These are phyloP conservation scores for Xylaria sp. DNA, from an alignment of 2,329 filamentous ascomycete species.

Conservation along the genomic window DNA sequence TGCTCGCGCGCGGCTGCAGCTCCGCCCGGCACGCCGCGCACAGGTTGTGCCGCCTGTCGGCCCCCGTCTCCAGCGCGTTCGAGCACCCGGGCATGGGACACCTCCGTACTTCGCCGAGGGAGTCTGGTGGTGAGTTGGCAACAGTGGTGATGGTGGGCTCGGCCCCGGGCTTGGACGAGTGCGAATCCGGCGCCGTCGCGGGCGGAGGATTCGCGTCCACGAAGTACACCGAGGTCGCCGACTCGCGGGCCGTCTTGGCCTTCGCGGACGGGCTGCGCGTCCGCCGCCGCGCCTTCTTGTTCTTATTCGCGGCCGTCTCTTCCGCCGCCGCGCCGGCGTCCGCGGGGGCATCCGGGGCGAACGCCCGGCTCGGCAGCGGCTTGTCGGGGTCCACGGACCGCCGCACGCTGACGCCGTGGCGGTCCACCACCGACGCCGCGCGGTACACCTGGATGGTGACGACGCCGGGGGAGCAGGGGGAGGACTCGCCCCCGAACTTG, in stretches of 20 bases:
- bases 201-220: constrained; percentile 12
- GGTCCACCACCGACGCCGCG: neutral
- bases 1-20: constrained; percentile 29
- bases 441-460: constrained; percentile 12
- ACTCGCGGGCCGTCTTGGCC: neutral
- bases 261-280: neutral
- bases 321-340: too few species aligned
- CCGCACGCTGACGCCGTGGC: constrained; percentile 9
- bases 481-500: neutral
- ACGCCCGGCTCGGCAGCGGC: constrained; percentile 3
- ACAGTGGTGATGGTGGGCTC: too few species aligned
- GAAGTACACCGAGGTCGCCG: constrained; percentile 4
- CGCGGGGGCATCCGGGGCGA: neutral
- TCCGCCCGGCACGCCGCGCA: constrained; percentile 27
- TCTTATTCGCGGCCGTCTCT: too few species aligned
- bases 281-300: neutral
- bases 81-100: constrained; percentile 29
- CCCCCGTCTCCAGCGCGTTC: constrained; percentile 7
- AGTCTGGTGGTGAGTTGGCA: too few species aligned
- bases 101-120: neutral
- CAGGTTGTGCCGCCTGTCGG: constrained; percentile 25
- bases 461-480: constrained; percentile 4
- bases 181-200: neutral
- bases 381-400: neutral
- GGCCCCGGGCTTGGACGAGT: too few species aligned